Conservation (phyloP, 2,329 filamentous ascomycete genomes). For the Epichloe glyceriae region DNA sequence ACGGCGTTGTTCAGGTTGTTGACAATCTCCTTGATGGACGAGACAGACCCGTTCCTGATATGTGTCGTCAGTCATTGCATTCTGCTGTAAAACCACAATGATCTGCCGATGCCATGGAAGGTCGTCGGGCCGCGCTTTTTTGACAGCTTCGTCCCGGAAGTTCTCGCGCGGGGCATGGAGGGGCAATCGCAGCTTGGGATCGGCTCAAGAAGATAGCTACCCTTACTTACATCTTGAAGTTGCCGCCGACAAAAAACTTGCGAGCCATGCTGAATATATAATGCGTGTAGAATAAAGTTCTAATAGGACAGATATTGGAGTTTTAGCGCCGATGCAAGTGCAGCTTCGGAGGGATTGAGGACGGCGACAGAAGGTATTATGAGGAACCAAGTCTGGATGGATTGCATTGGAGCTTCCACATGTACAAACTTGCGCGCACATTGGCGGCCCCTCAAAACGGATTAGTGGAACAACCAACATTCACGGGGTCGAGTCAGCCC, state of each 20-base stretch:
- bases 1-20: constrained; percentile 75
- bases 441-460: background rate
- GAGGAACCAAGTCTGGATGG: background rate
- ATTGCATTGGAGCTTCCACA: background rate
- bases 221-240: constrained; percentile 89
- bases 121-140: constrained; percentile 16
- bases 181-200: constrained; percentile 11
- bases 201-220: background rate
- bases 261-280: constrained; percentile 53
- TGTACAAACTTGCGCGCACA: background rate
- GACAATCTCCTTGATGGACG: constrained; percentile 85
- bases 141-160: constrained; percentile 10
- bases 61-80: background rate
- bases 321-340: background rate
- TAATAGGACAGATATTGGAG: background rate
- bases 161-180: constrained; percentile 11
- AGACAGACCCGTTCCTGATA: constrained; percentile 78
- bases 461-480: too few species aligned
- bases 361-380: background rate
- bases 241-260: constrained; percentile 95
- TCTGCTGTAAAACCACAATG: background rate
- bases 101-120: background rate
- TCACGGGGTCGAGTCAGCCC: background rate
- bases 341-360: background rate
- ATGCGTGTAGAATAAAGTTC: background rate